These are phyloP conservation scores for Blastosporella zonata DNA, from an alignment of 1,284 basidiomycete species.

Conservation along the genomic window DNA sequence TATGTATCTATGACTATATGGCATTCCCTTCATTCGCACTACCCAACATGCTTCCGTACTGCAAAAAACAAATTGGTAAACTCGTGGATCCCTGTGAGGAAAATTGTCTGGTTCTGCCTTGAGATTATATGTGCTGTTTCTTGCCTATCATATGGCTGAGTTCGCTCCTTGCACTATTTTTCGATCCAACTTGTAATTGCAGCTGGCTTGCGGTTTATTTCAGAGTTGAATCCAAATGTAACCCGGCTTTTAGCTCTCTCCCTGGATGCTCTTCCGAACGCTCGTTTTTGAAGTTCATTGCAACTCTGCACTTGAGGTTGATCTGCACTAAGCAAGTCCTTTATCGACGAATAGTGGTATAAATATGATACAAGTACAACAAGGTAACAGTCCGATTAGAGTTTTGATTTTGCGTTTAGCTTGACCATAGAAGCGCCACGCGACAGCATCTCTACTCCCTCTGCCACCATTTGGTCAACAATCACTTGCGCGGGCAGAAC, in stretches of 20 bases:
- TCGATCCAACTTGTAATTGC: too few species aligned
- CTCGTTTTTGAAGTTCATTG: too few species aligned
- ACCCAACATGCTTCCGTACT: constrained; percentile 10
- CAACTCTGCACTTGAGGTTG: too few species aligned
- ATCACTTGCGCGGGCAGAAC: constrained; percentile 78
- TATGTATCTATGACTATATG: constrained; percentile 32
- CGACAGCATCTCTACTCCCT: constrained; percentile 52
- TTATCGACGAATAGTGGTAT: neutral
- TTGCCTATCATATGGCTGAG: too few species aligned
- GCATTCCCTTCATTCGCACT: constrained; percentile 22
- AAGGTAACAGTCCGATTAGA: constrained; percentile 21
- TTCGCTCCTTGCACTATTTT: too few species aligned
- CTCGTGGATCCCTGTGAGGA: neutral
- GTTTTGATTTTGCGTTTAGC: constrained; percentile 30
- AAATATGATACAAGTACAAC: constrained; percentile 4
- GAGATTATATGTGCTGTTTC: too few species aligned
- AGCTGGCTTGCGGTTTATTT: too few species aligned
- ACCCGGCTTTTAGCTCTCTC: too few species aligned
- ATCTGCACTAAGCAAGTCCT: too few species aligned
- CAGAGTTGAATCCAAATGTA: too few species aligned
- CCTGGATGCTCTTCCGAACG: too few species aligned
- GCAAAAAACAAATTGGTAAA: constrained; percentile 10
- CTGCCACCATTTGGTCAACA: constrained; percentile 75
- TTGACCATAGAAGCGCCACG: constrained; percentile 33
- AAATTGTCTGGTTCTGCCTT: neutral